Evolutionary conservation across 148 eudicot genomes (phyloP), one percentile per base, ranked within the genome.

Genomic region (Selenicereus undatus): DNA sequence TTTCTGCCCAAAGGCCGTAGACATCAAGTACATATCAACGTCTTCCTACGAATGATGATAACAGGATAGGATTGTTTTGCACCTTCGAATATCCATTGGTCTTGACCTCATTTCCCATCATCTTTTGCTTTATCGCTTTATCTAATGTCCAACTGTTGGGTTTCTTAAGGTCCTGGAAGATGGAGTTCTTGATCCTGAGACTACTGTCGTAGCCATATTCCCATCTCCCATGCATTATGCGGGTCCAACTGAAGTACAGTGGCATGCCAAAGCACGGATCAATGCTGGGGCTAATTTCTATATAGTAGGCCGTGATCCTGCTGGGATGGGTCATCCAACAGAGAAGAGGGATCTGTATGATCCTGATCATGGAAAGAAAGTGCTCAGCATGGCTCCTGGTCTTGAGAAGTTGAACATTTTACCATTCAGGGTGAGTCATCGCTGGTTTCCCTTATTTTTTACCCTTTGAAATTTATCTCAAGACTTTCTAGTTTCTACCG

Each of bases 221-320:
- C 97, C 97, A 64, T 93, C 95, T 16, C 94, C 95, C 45, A 93
- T 93, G 97, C 97, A 91, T 85, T 93, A 93, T 86, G 97, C 94
- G 24, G 97, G 97, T 54, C 97, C 95, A 76, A 93, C 94, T 48
- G 97, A 93, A 89, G 97, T 93, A 58, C 97, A 93, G 73, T 93
- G 95, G 97, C 97, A 93, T 85, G 97, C 97, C 72, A 93, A 93
- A 86, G 97, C 95, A 81, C 82, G 97, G 66, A 90, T 93, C 56
- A 93, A 93, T 86, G 97, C 97, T 26, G 95, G 95, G 82, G 97
- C 95, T 32, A 93, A 93, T 80, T 93, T 93, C 83, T 93, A 93
- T 76, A 93, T 93, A 29, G 97, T 93, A 8, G 97, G 95, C 36
- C 95, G 95, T 79, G 97, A 93, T 84, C 97, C 97, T 54, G 97